Conservation (phyloP, 2,329 filamentous ascomycete genomes). For the Apiospora phragmitis region DNA sequence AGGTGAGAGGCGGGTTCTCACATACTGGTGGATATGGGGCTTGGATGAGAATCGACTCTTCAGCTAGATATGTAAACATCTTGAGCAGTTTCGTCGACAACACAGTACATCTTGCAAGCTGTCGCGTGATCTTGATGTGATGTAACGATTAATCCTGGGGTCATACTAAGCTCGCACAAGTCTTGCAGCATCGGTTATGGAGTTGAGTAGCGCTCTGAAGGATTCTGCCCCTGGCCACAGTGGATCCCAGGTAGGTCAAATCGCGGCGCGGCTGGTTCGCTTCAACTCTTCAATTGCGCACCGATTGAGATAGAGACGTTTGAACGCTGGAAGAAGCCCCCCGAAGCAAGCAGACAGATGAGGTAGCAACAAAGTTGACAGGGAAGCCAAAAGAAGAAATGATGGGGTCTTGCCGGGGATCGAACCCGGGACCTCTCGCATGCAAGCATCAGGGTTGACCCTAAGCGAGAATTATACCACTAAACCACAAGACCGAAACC, state of each 20-base stretch:
- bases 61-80: no score
- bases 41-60: not conserved
- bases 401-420: constrained; percentile 12
- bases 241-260: no score
- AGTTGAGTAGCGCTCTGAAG: not conserved
- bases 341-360: not conserved
- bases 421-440: constrained; percentile 14
- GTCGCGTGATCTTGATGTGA: not conserved
- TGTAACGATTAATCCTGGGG: not conserved
- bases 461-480: constrained; percentile 14
- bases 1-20: not conserved
- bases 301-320: no score
- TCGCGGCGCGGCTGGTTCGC: not conserved
- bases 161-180: not conserved
- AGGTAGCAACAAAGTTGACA: not conserved
- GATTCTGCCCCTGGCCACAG: no score
- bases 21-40: not conserved
- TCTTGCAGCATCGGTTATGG: not conserved
- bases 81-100: not conserved
- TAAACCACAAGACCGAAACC: constrained; percentile 11
- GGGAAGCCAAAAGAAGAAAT: not conserved
- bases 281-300: not conserved
- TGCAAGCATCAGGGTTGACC: constrained; percentile 5
- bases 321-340: no score
- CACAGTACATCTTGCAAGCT: not conserved